These are phyloP conservation scores for Ophiostoma montium DNA, from an alignment of 2,329 filamentous ascomycete species.

Conservation along the genomic window DNA sequence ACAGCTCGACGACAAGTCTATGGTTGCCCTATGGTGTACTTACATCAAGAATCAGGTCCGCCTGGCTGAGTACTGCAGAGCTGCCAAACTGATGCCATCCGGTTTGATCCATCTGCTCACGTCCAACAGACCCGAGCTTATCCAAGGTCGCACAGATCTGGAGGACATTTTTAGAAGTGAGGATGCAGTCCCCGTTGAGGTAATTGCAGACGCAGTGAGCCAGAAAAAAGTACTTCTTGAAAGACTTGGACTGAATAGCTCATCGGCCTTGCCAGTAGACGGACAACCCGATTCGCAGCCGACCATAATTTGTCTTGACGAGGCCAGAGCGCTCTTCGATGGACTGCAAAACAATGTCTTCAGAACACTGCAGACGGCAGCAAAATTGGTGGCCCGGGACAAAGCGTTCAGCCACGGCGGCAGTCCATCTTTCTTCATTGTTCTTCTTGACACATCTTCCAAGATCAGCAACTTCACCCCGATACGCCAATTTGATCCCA, in stretches of 20 bases:
- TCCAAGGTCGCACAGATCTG: not conserved
- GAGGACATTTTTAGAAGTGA: not conserved
- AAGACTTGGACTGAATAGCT: too few species aligned
- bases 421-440: not conserved
- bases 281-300: not conserved
- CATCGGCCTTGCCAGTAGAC: too few species aligned
- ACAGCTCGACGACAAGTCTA: not conserved
- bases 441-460: not conserved
- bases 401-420: too few species aligned
- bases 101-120: not conserved
- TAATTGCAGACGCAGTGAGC: not conserved
- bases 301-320: not conserved
- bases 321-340: not conserved
- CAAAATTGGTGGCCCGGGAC: too few species aligned
- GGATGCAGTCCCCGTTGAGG: not conserved
- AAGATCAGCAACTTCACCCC: constrained; percentile 1
- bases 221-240: too few species aligned
- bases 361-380: not conserved
- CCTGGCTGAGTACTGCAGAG: not conserved
- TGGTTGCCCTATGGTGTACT: not conserved
- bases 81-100: not conserved
- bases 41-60: not conserved
- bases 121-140: not conserved
- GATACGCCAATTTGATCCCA: not conserved
- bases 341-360: not conserved